phyloP scores from a whole-genome alignment of 805 yeast genomes.

The Jamesozyma hellenica region DNA sequence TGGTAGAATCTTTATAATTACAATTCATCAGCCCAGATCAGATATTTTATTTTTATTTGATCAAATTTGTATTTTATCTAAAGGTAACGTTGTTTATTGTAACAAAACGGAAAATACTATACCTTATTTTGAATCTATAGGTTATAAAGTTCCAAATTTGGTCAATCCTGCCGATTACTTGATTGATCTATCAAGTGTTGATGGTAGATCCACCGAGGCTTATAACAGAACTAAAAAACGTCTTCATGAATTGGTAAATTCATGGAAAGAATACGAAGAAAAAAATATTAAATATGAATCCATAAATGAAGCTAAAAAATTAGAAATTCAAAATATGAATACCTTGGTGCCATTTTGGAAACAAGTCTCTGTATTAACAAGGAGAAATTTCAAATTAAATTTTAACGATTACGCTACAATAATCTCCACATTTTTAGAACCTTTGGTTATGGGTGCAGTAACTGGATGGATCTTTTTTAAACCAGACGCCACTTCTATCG shows the following conservation, averaged over 20 bases:
- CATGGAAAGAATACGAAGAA: constrained; percentile 30
- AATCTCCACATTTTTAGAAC: constrained; percentile 35
- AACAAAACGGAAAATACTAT: constrained; percentile 38
- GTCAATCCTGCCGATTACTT: constrained; percentile 55
- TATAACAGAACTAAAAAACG: constrained; percentile 30
- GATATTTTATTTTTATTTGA: constrained; percentile 67
- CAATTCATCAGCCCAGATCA: constrained; percentile 77
- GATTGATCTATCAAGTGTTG: constrained; percentile 49
- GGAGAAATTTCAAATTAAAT: constrained; percentile 39
- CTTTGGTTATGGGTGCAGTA: constrained; percentile 46
- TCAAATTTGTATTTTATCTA: constrained; percentile 54
- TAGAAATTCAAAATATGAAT: constrained; percentile 19
- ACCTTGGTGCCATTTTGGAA: constrained; percentile 33
- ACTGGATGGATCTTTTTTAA: constrained; percentile 70
- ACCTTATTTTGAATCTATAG: constrained; percentile 40
- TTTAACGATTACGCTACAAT: constrained; percentile 43
- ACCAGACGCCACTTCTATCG: constrained; percentile 33
- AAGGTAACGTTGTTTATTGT: constrained; percentile 45
- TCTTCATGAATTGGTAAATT: constrained; percentile 27
- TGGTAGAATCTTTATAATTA: constrained; percentile 64
- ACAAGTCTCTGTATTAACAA: constrained; percentile 36
- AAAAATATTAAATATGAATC: constrained; percentile 1
- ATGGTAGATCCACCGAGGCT: constrained; percentile 33
- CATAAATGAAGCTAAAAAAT: constrained; percentile 10
- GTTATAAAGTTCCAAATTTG: constrained; percentile 36